Percentiles rank a stretch among this genome's conserved stretches.
Evolutionary conservation across 192 early-diverging fungal genomes (phyloP).

Genomic region (Gonapodya prolifera): DNA sequence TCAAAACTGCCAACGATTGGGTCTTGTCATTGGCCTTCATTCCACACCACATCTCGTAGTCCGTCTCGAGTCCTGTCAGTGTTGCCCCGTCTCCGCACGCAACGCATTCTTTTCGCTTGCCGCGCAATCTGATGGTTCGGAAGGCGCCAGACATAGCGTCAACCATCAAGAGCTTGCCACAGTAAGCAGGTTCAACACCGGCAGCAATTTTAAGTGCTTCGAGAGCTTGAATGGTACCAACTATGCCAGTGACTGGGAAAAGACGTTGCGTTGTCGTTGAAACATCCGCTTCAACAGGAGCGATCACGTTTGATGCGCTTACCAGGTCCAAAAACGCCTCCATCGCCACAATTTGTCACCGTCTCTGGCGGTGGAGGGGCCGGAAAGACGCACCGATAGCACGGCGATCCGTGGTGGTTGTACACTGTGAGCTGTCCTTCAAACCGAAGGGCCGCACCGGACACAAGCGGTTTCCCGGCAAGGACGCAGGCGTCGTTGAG

Average conservation of each 20-base stretch:
- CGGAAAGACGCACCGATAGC: slow-evolving; percentile 93
- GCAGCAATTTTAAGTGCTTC: slow-evolving; percentile 77
- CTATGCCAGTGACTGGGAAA: slow-evolving; percentile 75
- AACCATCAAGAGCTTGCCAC: slow-evolving; percentile 60
- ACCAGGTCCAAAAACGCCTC: slow-evolving; percentile 84
- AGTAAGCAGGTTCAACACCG: slow-evolving; percentile 24
- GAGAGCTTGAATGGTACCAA: slow-evolving; percentile 85
- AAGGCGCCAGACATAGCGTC: slow-evolving; percentile 64
- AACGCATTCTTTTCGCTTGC: slow-evolving; percentile 53
- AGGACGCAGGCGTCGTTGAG: slow-evolving; percentile 90
- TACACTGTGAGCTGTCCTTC: slow-evolving; percentile 96
- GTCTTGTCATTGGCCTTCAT: slow-evolving; percentile 63
- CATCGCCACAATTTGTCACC: slow-evolving; percentile 80
- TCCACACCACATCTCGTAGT: slow-evolving; percentile 89
- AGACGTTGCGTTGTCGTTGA: neutral
- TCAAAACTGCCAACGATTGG: slow-evolving; percentile 19
- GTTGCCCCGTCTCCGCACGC: slow-evolving; percentile 80
- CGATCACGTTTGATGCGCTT: slow-evolving; percentile 3
- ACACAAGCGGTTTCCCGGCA: slow-evolving; percentile 65
- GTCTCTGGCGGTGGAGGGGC: slow-evolving; percentile 79
- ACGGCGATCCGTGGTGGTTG: slow-evolving; percentile 79
- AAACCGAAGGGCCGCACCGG: slow-evolving; percentile 75
- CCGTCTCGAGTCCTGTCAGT: slow-evolving; percentile 57
- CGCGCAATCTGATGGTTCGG: slow-evolving; percentile 65
- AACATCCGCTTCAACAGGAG: neutral